Evolutionary conservation across 352 stramenopile genomes (phyloP).

Genomic region (Lagenidium giganteum): DNA sequence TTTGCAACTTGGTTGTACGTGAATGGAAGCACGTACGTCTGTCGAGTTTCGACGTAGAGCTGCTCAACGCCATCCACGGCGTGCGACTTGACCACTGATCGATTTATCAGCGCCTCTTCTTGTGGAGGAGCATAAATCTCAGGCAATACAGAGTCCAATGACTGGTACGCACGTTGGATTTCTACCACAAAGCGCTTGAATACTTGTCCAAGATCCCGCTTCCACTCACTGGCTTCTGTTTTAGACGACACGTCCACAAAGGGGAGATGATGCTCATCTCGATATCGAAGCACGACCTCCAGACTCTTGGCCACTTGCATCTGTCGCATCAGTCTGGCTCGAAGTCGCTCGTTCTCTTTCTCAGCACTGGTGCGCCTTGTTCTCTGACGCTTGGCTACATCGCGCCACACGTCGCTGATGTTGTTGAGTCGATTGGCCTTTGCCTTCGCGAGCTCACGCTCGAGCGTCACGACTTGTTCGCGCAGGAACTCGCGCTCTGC

Average conservation of each 20-base stretch:
- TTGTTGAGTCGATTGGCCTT: too few relatives aligned
- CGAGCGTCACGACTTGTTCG: conserved; percentile 2
- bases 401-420: not conserved
- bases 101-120: not conserved
- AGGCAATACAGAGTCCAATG: not conserved
- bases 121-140: not conserved
- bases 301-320: conserved; percentile 12
- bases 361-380: not conserved
- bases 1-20: not conserved
- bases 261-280: not conserved
- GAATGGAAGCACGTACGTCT: conserved; percentile 4
- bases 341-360: conserved; percentile 3
- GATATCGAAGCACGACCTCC: not conserved
- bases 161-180: conserved; percentile 2
- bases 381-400: conserved; percentile 5
- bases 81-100: conserved; percentile 6
- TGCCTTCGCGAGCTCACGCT: conserved; percentile 1
- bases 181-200: conserved; percentile 3
- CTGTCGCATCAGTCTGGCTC: conserved; percentile 2
- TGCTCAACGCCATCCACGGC: conserved; percentile 7
- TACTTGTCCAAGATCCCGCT: conserved; percentile 5
- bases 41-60: conserved; percentile 10
- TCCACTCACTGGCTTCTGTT: conserved; percentile 1
- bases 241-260: not conserved
- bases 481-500: conserved; percentile 1